These are phyloP conservation scores for Phytophthora agathidicida DNA, from an alignment of 352 stramenopile species.

Conservation along the genomic window DNA sequence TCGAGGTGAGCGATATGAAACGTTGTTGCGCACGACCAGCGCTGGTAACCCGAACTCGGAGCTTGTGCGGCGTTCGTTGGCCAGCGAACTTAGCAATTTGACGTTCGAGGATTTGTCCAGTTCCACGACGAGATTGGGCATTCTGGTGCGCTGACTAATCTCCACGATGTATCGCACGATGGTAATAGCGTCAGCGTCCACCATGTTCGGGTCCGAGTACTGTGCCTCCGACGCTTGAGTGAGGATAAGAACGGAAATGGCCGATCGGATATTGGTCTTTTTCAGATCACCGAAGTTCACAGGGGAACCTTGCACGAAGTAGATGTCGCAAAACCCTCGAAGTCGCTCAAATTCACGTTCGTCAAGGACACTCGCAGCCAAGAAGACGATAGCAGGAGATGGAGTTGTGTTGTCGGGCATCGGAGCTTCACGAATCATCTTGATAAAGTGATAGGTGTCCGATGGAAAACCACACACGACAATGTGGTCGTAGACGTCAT, in stretches of 20 bases:
- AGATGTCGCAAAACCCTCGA: slow-evolving; percentile 58
- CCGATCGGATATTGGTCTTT: slow-evolving; percentile 63
- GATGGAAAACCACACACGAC: slow-evolving; percentile 73
- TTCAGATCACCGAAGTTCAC: slow-evolving; percentile 79
- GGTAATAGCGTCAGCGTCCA: slow-evolving; percentile 83
- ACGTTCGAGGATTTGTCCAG: slow-evolving; percentile 78
- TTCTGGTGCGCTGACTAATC: slow-evolving; percentile 66
- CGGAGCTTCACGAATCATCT: slow-evolving; percentile 67
- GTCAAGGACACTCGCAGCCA: slow-evolving; percentile 50
- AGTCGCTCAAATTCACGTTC: slow-evolving; percentile 67
- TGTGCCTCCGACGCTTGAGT: slow-evolving; percentile 49
- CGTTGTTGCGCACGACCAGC: slow-evolving; percentile 42
- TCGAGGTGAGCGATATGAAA: slow-evolving; percentile 57
- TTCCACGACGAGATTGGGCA: slow-evolving; percentile 80
- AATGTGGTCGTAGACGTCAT: slow-evolving; percentile 56
- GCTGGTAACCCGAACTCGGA: slow-evolving; percentile 46
- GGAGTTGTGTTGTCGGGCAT: slow-evolving; percentile 40
- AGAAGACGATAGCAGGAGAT: slow-evolving; percentile 62
- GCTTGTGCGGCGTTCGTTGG: slow-evolving; percentile 53
- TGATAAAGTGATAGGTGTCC: slow-evolving; percentile 74
- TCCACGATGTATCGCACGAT: slow-evolving; percentile 84
- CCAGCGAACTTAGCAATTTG: slow-evolving; percentile 74
- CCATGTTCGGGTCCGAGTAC: slow-evolving; percentile 83
- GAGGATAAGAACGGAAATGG: slow-evolving; percentile 70
- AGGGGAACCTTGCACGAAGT: slow-evolving; percentile 73